Conservation (phyloP, 1,139 yeast genomes). For the Lodderomyces metapsilosis region DNA sequence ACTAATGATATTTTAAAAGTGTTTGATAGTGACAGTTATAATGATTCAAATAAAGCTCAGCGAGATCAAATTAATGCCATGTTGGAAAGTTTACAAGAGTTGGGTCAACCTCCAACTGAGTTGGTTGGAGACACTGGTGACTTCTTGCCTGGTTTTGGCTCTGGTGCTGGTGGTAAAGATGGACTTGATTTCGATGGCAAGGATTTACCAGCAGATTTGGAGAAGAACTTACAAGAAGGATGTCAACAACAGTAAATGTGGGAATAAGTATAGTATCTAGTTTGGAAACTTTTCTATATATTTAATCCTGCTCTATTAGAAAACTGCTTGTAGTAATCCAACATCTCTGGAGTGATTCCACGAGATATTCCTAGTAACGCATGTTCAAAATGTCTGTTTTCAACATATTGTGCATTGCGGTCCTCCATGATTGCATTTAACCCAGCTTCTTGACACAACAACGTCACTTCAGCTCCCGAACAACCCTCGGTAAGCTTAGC, state of each 20-base stretch:
- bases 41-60: constrained; percentile 49
- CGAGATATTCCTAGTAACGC: constrained; percentile 68
- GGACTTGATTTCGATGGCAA: constrained; percentile 40
- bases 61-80: constrained; percentile 54
- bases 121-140: constrained; percentile 65
- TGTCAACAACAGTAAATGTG: constrained; percentile 32
- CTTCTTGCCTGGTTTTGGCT: constrained; percentile 36
- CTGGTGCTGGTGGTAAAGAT: constrained; percentile 16
- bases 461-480: constrained; percentile 94
- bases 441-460: constrained; percentile 94
- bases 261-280: no score
- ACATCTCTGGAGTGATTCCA: constrained; percentile 84
- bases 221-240: constrained; percentile 42
- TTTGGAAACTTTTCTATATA: constrained; percentile 16
- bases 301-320: constrained; percentile 44
- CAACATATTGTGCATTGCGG: constrained; percentile 52
- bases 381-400: constrained; percentile 62
- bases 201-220: constrained; percentile 49
- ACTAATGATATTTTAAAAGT: constrained; percentile 53
- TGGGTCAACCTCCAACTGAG: constrained; percentile 88
- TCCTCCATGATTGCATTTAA: constrained; percentile 85
- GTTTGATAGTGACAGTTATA: constrained; percentile 56
- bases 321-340: constrained; percentile 69
- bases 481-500: constrained; percentile 81
- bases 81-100: constrained; percentile 70